Base-by-base conservation (phyloP, 2,329 filamentous ascomycete genomes). In the Lasiodiplodia theobromae region DNA sequence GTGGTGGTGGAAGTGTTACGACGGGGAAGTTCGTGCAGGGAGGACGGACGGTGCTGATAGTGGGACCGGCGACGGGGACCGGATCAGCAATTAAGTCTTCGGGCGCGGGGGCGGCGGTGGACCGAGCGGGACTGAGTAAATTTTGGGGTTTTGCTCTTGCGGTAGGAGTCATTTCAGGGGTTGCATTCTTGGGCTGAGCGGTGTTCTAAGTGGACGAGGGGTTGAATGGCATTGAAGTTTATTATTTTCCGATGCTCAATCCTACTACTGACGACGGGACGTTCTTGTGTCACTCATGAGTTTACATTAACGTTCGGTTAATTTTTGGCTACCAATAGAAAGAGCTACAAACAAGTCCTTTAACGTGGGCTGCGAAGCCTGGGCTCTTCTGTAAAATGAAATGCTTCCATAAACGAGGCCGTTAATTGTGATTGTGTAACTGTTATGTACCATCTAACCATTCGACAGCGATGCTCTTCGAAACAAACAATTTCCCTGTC, bases 11-110 rank as follows among this genome's bases (percentile, higher is more conserved):
- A 16, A 47, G 38, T 21, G 52, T 51, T 4, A 58, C 53, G 12
- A 67, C 53, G 44, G 53, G 53, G 12, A n/a, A 23, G 28, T 63
- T 63, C 18, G 60, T 37, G 44, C 18, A 34, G 28, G 44, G 60
- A 4, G 44, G 28, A 12, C 60, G 60, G 28, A 63, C 60, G 28
- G 60, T 63, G 60, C n/a, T 63, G 60, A 52, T 63, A 37, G 60
- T 63, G 6, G 60, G 60, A 12, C 60, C 60, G 11, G 60, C 28
- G 28, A 51, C 44, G 28, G 44, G 23, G 40, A 40, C 23, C 3
- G 58, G 31, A 34, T 34, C 31, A 34, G 31, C 31, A 34, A 10
- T 6, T 34, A 34, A 34, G 31, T 34, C 11, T 14, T 23, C 16
- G 23, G 38, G 16, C 11, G 16, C 12, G 38, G 7, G 11, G 23